phyloP scores from a whole-genome alignment of 805 yeast genomes.

The Yarrowia alimentaria region DNA sequence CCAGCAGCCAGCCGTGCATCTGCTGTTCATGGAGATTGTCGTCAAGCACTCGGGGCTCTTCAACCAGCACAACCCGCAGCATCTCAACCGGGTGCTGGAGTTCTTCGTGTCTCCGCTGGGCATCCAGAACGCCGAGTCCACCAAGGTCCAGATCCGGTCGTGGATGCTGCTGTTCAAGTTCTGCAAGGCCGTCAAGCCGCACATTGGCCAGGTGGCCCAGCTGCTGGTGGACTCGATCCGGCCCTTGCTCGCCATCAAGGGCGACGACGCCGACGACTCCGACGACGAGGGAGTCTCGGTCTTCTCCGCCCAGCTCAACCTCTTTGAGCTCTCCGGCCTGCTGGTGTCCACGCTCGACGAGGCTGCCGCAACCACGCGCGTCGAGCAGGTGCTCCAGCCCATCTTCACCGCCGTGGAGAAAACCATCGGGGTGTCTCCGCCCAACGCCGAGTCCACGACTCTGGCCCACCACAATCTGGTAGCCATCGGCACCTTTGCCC shows the following conservation, averaged over 20 bases:
- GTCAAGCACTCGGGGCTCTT: conserved; percentile 73
- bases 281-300: conserved; percentile 50
- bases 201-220: conserved; percentile 53
- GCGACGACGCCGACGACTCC: conserved; percentile 45
- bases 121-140: conserved; percentile 67
- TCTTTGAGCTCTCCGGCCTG: conserved; percentile 84
- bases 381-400: conserved; percentile 71
- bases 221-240: conserved; percentile 61
- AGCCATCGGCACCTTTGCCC: conserved; percentile 86
- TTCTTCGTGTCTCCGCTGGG: conserved; percentile 80
- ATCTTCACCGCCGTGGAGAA: conserved; percentile 67
- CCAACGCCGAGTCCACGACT: conserved; percentile 37
- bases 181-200: conserved; percentile 70
- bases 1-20: conserved; percentile 78
- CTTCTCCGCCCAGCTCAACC: conserved; percentile 74
- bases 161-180: conserved; percentile 90
- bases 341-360: conserved; percentile 55
- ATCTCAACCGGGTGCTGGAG: conserved; percentile 64
- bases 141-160: conserved; percentile 69
- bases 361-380: conserved; percentile 44
- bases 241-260: conserved; percentile 59
- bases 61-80: conserved; percentile 42
- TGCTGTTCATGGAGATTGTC: conserved; percentile 78
- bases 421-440: conserved; percentile 46
- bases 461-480: conserved; percentile 75